Evolutionary conservation across 257 asterid species (phyloP), one percentile per base, ranked within the genome.

Genomic region (Jacaranda copaia): DNA sequence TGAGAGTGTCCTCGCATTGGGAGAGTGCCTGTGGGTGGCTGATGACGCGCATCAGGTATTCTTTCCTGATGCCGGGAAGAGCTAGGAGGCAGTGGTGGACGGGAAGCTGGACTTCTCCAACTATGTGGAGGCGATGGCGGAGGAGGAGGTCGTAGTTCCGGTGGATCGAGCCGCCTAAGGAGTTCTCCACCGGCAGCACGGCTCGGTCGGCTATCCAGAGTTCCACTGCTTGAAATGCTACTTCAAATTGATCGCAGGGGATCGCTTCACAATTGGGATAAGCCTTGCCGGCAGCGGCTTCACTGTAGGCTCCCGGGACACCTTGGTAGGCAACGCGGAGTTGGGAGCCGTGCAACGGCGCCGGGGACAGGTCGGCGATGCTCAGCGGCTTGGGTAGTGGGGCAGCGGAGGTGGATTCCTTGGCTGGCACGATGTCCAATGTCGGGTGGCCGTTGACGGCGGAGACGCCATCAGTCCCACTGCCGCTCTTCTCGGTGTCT

Each of bases 121-220:
- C 97, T 57, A 94, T 94, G 88, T 94, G 98, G 87, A 94, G 97
- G 65, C 92, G 96, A 88, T 94, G 97, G 46, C 97, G 97, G 80
- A 94, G 94, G 81, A 94, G 97, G 75, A 94, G 97, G 80, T 94
- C 98, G 81, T 94, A 94, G 71, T 94, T 94, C 1, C 97, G 90
- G 86, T 94, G 98, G 60, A 94, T 94, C 0, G 97, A 92, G 25
- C 97, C 97, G 63, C 98, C 98, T 1, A 94, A 84, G 9, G 98
- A 94, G 81, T 94, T 94, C 70, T 94, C 98, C 3, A 94, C 97
- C 0, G 97, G 98, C 11, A 94, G 84, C 0, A 93, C 97, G 18
- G 98, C 98, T 19, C 97, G 70, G 71, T 93, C 98, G 51, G 97
- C 97, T 9, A 92, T 84, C 97, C 98, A 93, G 20, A 86, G 95